A percentile compares a stretch with the other conserved stretches of the same genome.
Evolutionary conservation across 1,284 basidiomycete species (phyloP).

Genomic region (Ceratobasidium sp.): DNA sequence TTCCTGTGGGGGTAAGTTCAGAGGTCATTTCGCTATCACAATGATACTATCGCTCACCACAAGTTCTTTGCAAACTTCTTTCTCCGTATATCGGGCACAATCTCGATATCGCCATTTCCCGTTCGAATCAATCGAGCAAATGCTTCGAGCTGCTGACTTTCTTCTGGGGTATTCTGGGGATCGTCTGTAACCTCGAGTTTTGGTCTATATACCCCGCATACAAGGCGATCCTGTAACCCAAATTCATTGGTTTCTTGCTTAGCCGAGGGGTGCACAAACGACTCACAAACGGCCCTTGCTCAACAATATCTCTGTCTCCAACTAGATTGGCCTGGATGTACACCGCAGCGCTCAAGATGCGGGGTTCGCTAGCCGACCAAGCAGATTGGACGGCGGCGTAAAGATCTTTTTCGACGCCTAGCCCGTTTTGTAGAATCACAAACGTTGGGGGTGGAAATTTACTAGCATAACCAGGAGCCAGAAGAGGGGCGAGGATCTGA

Average conservation of each 20-base stretch:
- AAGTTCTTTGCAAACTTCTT: slow-evolving; percentile 74
- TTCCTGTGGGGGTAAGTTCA: slow-evolving; percentile 58
- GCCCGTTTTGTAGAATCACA: slow-evolving; percentile 81
- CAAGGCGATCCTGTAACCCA: slow-evolving; percentile 64
- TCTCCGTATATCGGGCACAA: slow-evolving; percentile 71
- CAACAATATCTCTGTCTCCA: slow-evolving; percentile 61
- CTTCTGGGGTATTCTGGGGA: slow-evolving; percentile 57
- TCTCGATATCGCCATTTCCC: slow-evolving; percentile 64
- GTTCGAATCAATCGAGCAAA: slow-evolving; percentile 62
- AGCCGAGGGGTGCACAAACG: neutral
- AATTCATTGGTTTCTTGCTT: neutral
- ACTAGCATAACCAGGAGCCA: slow-evolving; percentile 65
- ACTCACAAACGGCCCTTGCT: slow-evolving; percentile 66
- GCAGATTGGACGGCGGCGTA: slow-evolving; percentile 64
- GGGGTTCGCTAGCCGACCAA: slow-evolving; percentile 55
- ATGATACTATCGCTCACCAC: slow-evolving; percentile 55
- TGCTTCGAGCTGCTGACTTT: slow-evolving; percentile 53
- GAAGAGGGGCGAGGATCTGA: slow-evolving; percentile 68
- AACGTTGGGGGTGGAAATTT: slow-evolving; percentile 68
- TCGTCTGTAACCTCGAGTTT: slow-evolving; percentile 56
- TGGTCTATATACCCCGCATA: slow-evolving; percentile 68
- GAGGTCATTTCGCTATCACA: neutral
- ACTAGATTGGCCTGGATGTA: slow-evolving; percentile 67
- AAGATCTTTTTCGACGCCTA: slow-evolving; percentile 78
- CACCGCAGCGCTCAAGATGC: slow-evolving; percentile 67